Conservation (phyloP, 176 grass and related monocot species). For the Juncus effusus region DNA sequence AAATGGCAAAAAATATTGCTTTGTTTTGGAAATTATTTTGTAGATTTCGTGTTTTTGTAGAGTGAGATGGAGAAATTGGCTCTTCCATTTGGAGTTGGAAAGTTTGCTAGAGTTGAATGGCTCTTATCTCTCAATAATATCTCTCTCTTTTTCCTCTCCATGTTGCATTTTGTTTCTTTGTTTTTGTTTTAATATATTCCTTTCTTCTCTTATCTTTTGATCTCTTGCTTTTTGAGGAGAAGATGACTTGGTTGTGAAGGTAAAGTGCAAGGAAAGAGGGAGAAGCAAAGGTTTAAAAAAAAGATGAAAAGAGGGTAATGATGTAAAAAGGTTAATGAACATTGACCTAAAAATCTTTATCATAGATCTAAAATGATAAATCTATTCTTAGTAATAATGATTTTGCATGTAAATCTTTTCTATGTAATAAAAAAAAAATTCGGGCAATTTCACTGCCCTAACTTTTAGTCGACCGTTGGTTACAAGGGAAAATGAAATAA, state of each 20-base stretch:
- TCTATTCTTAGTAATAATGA: neutral
- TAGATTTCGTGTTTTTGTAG: neutral
- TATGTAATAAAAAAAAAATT: too few species aligned
- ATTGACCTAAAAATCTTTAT: neutral
- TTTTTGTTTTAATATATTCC: neutral
- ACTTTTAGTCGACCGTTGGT: too few species aligned
- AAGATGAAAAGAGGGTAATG: neutral
- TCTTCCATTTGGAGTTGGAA: constrained; percentile 35
- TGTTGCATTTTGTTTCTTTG: constrained; percentile 18
- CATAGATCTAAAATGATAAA: neutral
- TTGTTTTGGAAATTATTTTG: constrained; percentile 43
- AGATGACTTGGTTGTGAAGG: constrained; percentile 39
- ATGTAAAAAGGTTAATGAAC: constrained; percentile 30
- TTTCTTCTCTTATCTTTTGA: constrained; percentile 23
- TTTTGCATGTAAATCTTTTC: too few species aligned
- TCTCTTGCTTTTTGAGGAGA: constrained; percentile 44
- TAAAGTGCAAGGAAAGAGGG: constrained; percentile 24
- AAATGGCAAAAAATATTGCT: constrained; percentile 45
- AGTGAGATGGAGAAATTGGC: neutral
- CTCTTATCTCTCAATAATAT: constrained; percentile 13
- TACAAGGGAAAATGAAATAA: too few species aligned
- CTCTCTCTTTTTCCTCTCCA: neutral
- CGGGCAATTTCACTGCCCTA: too few species aligned
- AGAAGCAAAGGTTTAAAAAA: constrained; percentile 21
- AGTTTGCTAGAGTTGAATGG: constrained; percentile 1